These are phyloP conservation scores for Phylloporus sp. DNA, from an alignment of 768 basidiomycete species.

Conservation along the genomic window DNA sequence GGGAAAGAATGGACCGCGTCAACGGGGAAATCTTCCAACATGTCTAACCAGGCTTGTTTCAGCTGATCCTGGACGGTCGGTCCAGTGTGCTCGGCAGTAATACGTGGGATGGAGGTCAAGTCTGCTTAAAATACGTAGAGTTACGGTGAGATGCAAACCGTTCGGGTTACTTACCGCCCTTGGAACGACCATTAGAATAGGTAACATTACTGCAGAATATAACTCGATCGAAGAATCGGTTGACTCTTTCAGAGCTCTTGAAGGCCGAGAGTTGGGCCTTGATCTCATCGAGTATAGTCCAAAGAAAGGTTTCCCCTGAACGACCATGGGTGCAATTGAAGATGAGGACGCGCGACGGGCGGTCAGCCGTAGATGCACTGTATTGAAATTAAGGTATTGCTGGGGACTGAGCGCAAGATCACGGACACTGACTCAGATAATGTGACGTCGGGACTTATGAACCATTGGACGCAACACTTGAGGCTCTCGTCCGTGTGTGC, in stretches of 20 bases:
- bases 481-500: constrained; percentile 94
- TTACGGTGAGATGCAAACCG: not conserved
- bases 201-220: constrained; percentile 98
- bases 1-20: constrained; percentile 73
- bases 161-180: constrained; percentile 63
- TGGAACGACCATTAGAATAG: constrained; percentile 83
- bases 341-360: constrained; percentile 58
- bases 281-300: constrained; percentile 51
- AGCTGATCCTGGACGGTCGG: constrained; percentile 77
- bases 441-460: constrained; percentile 56
- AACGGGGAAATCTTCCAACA: constrained; percentile 58
- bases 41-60: constrained; percentile 63
- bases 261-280: constrained; percentile 43
- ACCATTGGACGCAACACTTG: constrained; percentile 86
- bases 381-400: constrained; percentile 2
- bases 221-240: constrained; percentile 72
- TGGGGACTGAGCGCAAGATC: not conserved
- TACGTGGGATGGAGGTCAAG: constrained; percentile 65
- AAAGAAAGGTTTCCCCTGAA: constrained; percentile 70
- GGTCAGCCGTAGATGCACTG: constrained; percentile 14
- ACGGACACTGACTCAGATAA: constrained; percentile 31
- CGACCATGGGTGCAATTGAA: constrained; percentile 96
- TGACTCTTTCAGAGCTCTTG: constrained; percentile 34
- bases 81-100: constrained; percentile 56
- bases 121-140: constrained; percentile 44